These are phyloP conservation scores for Suillus spraguei DNA, from an alignment of 768 basidiomycete species.

Conservation along the genomic window DNA sequence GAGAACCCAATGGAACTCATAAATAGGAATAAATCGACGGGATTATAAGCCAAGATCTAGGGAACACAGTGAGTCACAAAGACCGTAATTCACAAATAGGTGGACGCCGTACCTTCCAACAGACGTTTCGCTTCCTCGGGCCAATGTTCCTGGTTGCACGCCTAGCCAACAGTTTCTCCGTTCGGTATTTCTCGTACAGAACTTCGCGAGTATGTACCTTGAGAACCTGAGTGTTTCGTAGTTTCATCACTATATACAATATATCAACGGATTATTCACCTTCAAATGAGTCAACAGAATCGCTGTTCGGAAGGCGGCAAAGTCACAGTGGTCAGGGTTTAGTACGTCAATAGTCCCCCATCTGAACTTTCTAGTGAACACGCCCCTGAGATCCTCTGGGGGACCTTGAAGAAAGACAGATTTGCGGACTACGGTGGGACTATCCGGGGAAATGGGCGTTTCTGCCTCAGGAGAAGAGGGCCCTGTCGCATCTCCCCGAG, in stretches of 20 bases:
- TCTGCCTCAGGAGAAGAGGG: conserved; percentile 24
- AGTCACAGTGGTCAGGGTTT: conserved; percentile 86
- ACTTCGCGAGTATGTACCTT: conserved; percentile 86
- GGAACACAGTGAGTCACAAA: conserved; percentile 24
- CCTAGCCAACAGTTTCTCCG: conserved; percentile 86
- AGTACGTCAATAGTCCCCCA: conserved; percentile 92
- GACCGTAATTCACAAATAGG: conserved; percentile 9
- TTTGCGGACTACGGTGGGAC: conserved; percentile 39
- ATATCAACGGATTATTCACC: conserved; percentile 46
- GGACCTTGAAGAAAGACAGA: conserved; percentile 44
- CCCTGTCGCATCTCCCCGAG: conserved; percentile 23
- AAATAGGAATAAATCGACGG: conserved; percentile 14
- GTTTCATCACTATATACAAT: conserved; percentile 10
- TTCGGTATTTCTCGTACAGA: conserved; percentile 91
- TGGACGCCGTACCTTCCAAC: conserved; percentile 58
- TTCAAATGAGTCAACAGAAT: conserved; percentile 86
- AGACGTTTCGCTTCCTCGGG: conserved; percentile 74
- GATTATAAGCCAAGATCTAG: conserved; percentile 51
- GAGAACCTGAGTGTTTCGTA: conserved; percentile 55
- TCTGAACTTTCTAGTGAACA: conserved; percentile 77
- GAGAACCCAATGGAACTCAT: neutral
- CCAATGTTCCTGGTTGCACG: conserved; percentile 79
- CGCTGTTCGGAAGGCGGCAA: conserved; percentile 80
- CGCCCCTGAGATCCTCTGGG: conserved; percentile 70
- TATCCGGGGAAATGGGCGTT: conserved; percentile 38